Percentiles rank a stretch among this genome's conserved stretches.
phyloP scores from a whole-genome alignment of 176 grass and related monocot genomes.

The Ensete ventricosum region DNA sequence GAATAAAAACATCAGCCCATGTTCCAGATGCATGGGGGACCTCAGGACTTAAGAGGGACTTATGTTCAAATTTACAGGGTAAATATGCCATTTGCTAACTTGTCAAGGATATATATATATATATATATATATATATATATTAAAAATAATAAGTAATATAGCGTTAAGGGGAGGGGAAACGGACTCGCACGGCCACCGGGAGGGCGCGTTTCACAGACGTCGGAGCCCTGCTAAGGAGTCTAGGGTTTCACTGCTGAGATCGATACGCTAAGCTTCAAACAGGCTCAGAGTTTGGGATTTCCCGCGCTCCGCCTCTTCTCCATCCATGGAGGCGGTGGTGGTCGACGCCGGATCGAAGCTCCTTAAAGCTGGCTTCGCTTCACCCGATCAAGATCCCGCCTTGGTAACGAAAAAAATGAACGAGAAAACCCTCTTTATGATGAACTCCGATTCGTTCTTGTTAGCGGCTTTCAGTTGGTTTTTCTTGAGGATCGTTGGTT shows the following conservation, averaged over 20 bases:
- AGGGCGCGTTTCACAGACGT: too few relatives aligned
- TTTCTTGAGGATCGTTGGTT: not conserved
- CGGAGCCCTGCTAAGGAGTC: not conserved
- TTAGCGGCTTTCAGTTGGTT: not conserved
- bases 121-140: too few relatives aligned
- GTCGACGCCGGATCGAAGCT: conserved; percentile 92
- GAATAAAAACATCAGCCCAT: too few relatives aligned
- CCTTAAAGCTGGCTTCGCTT: conserved; percentile 80
- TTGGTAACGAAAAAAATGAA: conserved; percentile 30
- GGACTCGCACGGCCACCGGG: too few relatives aligned
- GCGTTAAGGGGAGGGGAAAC: too few relatives aligned
- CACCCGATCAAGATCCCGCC: conserved; percentile 70
- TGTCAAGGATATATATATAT: too few relatives aligned
- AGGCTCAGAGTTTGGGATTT: conserved; percentile 27
- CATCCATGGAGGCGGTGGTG: conserved; percentile 80
- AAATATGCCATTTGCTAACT: too few relatives aligned
- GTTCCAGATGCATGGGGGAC: too few relatives aligned
- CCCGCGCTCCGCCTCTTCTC: not conserved
- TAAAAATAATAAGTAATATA: too few relatives aligned
- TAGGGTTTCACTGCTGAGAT: conserved; percentile 8
- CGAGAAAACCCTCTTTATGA: not conserved
- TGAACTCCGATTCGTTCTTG: not conserved
- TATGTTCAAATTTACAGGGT: too few relatives aligned
- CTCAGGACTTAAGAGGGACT: too few relatives aligned
- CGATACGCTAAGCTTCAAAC: not conserved